Evolutionary conservation across 225 moss, liverwort and hornwort genomes (phyloP), one percentile per base, ranked within the genome.

Genomic region (Pseudoscleropodium purum): DNA sequence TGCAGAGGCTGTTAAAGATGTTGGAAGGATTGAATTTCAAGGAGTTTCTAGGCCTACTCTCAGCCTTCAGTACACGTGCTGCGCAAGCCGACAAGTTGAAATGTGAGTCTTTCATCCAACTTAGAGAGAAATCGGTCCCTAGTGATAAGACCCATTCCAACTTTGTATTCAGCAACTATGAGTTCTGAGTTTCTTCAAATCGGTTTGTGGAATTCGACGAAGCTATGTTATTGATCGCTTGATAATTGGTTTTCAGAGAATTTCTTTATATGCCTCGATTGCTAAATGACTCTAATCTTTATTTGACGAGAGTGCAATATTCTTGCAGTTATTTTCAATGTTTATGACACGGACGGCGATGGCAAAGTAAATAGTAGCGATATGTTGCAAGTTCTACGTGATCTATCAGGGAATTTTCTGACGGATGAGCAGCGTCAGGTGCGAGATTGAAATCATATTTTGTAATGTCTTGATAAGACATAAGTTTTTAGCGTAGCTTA

Each of bases 21-120:
- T 88, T 99, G 89, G 99, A 99, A 90, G 97, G 97, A 14, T 90
- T 99, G 54, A 99, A 99, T 88, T 99, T 99, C 85, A 99, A 97
- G 93, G 99, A 99, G 77, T 99, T 99, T 89, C 90, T 96, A 9
- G 95, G 93, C 30, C 90, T 97, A 63, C 91, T 99, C 47, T 96
- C 97, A 43, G 96, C 95, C 41, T 99, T 99, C 87, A 99, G 99
- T 84, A 91, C 96, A 49, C 91, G 86, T 61, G 97, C 99, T 49
- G 91, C 90, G 20, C 76, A 93, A 84, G 93, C 94, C 83, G 94
- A 97, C 89, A 99, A 97, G 90, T 83, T 97, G 90, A 95, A 95
- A 75, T 99, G 99, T 99, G 79, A 95, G 95, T 89, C 18, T 81
- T 65, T 83, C 61, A 79, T 83, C 51, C 79, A 77, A 66, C 57